Evolutionary conservation across 148 eudicot genomes (phyloP).

Genomic region (Diospyros kaki): DNA sequence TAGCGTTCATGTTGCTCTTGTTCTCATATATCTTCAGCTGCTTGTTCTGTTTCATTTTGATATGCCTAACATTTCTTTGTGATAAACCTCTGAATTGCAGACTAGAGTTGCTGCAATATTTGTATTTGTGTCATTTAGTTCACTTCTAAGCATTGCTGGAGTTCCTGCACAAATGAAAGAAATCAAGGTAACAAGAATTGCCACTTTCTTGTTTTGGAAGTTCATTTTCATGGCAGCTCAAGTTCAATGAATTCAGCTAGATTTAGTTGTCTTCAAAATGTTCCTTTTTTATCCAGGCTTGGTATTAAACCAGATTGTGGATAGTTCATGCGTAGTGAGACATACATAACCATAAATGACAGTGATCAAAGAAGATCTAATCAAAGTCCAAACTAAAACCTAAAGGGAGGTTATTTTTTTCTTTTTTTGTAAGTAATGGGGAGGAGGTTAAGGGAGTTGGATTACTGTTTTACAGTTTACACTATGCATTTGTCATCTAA

Average conservation of each 20-base stretch:
- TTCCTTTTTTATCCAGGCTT: too few relatives aligned
- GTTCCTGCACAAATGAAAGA: slow-evolving; percentile 77
- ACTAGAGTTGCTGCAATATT: slow-evolving; percentile 89
- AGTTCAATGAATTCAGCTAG: background rate
- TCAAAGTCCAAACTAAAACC: too few relatives aligned
- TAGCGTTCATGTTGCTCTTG: background rate
- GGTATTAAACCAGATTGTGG: background rate
- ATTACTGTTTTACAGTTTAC: background rate
- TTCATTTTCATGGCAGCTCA: slow-evolving; percentile 2
- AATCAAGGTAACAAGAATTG: slow-evolving; percentile 62
- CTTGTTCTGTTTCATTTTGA: background rate
- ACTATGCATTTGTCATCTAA: background rate
- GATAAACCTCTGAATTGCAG: slow-evolving; percentile 37
- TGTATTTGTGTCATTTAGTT: slow-evolving; percentile 77
- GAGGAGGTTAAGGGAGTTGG: background rate
- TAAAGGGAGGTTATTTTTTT: too few relatives aligned
- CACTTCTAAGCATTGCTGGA: slow-evolving; percentile 84
- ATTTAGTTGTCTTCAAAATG: too few relatives aligned
- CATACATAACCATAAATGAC: background rate
- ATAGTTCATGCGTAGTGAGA: background rate
- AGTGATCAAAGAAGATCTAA: background rate
- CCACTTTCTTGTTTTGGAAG: background rate
- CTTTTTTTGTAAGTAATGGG: too few relatives aligned
- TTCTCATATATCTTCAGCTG: slow-evolving; percentile 2
- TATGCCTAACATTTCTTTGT: background rate